These are phyloP conservation scores for Pythium rhizo-oryzae DNA, from an alignment of 352 stramenopile species.

Conservation along the genomic window DNA sequence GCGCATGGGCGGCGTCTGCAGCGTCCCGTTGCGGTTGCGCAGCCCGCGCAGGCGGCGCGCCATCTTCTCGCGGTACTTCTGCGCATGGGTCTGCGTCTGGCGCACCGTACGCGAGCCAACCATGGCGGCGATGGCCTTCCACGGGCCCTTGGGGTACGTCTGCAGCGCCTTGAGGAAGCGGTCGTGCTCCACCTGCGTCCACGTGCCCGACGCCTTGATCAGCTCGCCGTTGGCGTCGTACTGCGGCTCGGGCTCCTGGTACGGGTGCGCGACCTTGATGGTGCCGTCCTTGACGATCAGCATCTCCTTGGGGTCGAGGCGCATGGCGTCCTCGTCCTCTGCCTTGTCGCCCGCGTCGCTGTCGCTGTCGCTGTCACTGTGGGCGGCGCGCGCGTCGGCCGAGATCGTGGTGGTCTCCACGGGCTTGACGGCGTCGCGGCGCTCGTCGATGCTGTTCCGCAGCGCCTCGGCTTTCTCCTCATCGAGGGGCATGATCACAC, in stretches of 20 bases:
- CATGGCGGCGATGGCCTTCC: conserved; percentile 68
- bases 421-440: conserved; percentile 10
- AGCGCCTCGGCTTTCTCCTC: conserved; percentile 27
- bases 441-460: conserved; percentile 20
- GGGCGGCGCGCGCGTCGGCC: neutral
- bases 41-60: conserved; percentile 58
- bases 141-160: conserved; percentile 61
- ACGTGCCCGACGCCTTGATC: conserved; percentile 60
- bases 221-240: conserved; percentile 57
- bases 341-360: conserved; percentile 29
- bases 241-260: conserved; percentile 59
- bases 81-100: conserved; percentile 70
- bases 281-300: conserved; percentile 79
- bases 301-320: conserved; percentile 70
- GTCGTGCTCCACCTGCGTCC: conserved; percentile 61
- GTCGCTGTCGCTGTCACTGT: conserved; percentile 24
- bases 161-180: conserved; percentile 64
- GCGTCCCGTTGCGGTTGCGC: conserved; percentile 60
- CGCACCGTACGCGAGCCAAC: conserved; percentile 65
- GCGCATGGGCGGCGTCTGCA: conserved; percentile 41
- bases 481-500: conserved; percentile 30
- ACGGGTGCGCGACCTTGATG: conserved; percentile 64
- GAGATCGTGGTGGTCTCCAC: neutral
- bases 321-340: conserved; percentile 39
- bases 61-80: conserved; percentile 73